Base-by-base conservation (phyloP, 306 rosid genomes). In the Trichosanthes truncata region DNA sequence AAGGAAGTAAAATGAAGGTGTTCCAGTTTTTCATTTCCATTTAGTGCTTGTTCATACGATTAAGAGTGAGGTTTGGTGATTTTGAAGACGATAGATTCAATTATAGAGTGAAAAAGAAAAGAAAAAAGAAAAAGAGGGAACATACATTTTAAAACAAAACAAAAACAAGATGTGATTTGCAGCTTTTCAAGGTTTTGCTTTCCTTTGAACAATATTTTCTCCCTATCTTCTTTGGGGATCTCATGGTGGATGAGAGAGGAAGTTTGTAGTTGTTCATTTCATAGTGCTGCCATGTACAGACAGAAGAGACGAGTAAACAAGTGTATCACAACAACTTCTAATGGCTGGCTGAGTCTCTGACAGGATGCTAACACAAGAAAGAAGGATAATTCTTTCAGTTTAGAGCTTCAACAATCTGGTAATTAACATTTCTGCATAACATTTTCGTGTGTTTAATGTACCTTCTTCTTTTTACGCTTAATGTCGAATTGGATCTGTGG, bases 281-380 rank as follows among this genome's bases (percentile, higher is more conserved):
- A 6, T 14, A 25, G 40, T 72, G 59, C 59, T 72, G 59, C 59
- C 40, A 46, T 72, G 77, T 72, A 72, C 77, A 72, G 21, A 72
- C 57, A 72, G 57, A 72, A 23, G 40, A 48, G 59, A 25, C 13
- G 59, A 17, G 38, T 72, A 25, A 69, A 21, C 53, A 69, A 41
- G n/a, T 69, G 18, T n/a, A 15, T 41, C 29, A 69, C 76, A 69
- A 41, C 55, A 21, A 29, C 33, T 29, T 69, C 51, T 67, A 69
- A 69, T 41, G 53, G 59, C 59, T 25, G 57, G 25, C 59, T 72
- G 40, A 23, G 59, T 72, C 15, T 69, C 76, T 69, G 29, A 69
- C 76, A 69, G 31, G 40, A 46, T 72, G 38, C 77, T 72, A 26
- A 72, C 77, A 46, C 53, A 41, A n/a, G 51, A 68, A 71, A 68